Evolutionary conservation across 1,284 basidiomycete genomes (phyloP).

Genomic region (Sanghuangporus baumii): DNA sequence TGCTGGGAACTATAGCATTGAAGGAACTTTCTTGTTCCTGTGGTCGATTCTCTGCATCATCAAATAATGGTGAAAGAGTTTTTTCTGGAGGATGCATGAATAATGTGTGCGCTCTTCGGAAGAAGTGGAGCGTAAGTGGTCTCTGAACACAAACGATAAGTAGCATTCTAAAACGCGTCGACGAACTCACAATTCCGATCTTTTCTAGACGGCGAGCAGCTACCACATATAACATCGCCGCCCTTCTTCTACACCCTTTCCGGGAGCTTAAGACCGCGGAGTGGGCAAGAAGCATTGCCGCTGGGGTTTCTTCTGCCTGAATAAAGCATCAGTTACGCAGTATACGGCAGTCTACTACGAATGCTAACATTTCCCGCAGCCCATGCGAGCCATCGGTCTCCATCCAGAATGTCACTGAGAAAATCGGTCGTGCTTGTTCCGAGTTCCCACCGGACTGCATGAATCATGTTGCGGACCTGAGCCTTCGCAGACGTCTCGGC

Average conservation of each 20-base stretch:
- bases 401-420: slow-evolving; percentile 49
- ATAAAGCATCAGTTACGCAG: slow-evolving; percentile 14
- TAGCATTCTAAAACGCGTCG: background rate
- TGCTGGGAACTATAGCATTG: slow-evolving; percentile 59
- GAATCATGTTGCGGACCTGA: slow-evolving; percentile 57
- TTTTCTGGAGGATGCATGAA: slow-evolving; percentile 47
- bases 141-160: slow-evolving; percentile 41
- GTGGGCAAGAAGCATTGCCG: slow-evolving; percentile 67
- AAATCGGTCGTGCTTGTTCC: slow-evolving; percentile 58
- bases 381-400: slow-evolving; percentile 77
- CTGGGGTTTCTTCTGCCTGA: slow-evolving; percentile 76
- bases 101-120: slow-evolving; percentile 60
- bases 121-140: slow-evolving; percentile 75
- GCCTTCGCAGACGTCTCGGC: slow-evolving; percentile 52
- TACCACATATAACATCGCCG: slow-evolving; percentile 69
- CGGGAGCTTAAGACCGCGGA: slow-evolving; percentile 62
- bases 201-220: slow-evolving; percentile 74
- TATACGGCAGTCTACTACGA: background rate
- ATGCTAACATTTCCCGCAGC: slow-evolving; percentile 67
- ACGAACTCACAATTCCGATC: slow-evolving; percentile 62
- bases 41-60: slow-evolving; percentile 57
- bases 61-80: slow-evolving; percentile 68
- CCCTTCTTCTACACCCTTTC: slow-evolving; percentile 51
- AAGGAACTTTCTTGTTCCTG: slow-evolving; percentile 39
- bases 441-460: slow-evolving; percentile 69